Percentiles rank a stretch among this genome's conserved stretches.
phyloP scores from a whole-genome alignment of 441 rosid genomes.

The Capsella rubella region DNA sequence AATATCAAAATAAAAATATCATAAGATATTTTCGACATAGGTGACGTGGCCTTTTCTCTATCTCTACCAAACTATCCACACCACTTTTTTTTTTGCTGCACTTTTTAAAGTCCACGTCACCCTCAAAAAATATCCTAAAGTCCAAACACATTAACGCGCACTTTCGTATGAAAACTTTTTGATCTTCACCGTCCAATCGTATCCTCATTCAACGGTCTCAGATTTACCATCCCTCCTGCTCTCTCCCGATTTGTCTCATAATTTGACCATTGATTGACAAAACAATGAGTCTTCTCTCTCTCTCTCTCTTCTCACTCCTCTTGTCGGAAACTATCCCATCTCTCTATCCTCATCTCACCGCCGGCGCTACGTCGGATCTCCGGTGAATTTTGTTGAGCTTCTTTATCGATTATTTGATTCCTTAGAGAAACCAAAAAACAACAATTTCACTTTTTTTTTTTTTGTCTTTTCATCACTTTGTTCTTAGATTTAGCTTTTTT shows the following conservation, averaged over 20 bases:
- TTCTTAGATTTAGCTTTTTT: slow-evolving; percentile 23
- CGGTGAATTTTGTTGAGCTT: slow-evolving; percentile 26
- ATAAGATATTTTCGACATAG: slow-evolving; percentile 28
- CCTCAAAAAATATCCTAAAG: slow-evolving; percentile 30
- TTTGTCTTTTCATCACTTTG: neutral
- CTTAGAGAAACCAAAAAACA: neutral
- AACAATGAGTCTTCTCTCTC: neutral
- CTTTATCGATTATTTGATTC: slow-evolving; percentile 14
- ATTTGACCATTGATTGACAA: slow-evolving; percentile 34
- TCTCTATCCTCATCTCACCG: slow-evolving; percentile 14
- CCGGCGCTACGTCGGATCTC: slow-evolving; percentile 42
- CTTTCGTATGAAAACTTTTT: neutral
- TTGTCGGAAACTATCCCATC: slow-evolving; percentile 32
- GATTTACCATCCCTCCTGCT: slow-evolving; percentile 23
- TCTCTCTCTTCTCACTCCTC: slow-evolving; percentile 24
- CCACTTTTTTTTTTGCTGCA: slow-evolving; percentile 34
- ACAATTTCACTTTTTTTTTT: neutral
- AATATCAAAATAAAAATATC: slow-evolving; percentile 23
- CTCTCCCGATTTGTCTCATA: slow-evolving; percentile 20
- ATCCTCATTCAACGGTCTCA: slow-evolving; percentile 42
- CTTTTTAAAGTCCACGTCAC: slow-evolving; percentile 63
- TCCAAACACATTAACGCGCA: slow-evolving; percentile 34
- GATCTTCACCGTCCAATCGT: slow-evolving; percentile 46
- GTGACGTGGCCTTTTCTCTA: slow-evolving; percentile 79
- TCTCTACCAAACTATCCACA: slow-evolving; percentile 71